Percentiles rank a stretch among this genome's conserved stretches.
Conservation (phyloP, 306 rosid genomes). For the Gynostemma pentaphyllum region DNA sequence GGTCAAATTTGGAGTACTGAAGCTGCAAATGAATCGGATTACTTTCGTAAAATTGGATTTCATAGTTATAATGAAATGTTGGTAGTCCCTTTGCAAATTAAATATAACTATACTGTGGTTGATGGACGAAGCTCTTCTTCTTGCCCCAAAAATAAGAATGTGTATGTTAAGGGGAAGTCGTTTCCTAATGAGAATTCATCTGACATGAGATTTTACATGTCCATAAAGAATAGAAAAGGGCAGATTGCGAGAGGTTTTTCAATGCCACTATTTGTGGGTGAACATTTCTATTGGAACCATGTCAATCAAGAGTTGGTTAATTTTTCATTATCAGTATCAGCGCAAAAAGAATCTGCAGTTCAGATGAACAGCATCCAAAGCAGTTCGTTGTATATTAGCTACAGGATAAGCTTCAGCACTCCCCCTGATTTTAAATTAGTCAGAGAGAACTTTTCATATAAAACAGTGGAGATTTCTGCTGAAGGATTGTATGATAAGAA, state of each 20-base stretch:
- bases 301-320: constrained; percentile 16
- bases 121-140: constrained; percentile 29
- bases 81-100: constrained; percentile 19
- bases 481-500: constrained; percentile 68
- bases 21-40: constrained; percentile 32
- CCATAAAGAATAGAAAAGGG: constrained; percentile 43
- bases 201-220: constrained; percentile 56
- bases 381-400: constrained; percentile 45
- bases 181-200: constrained; percentile 55
- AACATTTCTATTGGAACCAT: constrained; percentile 10
- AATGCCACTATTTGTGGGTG: constrained; percentile 45
- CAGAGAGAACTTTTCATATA: constrained; percentile 15
- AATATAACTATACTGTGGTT: constrained; percentile 48
- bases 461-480: constrained; percentile 40
- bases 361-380: background rate
- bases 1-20: constrained; percentile 64
- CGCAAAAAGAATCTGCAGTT: constrained; percentile 3
- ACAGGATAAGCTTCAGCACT: constrained; percentile 34
- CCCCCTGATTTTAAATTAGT: constrained; percentile 30
- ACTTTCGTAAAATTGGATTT: constrained; percentile 43
- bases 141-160: constrained; percentile 32
- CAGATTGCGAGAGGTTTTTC: constrained; percentile 50
- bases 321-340: constrained; percentile 15
- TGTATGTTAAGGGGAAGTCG: constrained; percentile 29
- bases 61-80: constrained; percentile 21